These are phyloP conservation scores for Cladosporium sp. DNA, from an alignment of 2,329 filamentous ascomycete species.

Conservation along the genomic window DNA sequence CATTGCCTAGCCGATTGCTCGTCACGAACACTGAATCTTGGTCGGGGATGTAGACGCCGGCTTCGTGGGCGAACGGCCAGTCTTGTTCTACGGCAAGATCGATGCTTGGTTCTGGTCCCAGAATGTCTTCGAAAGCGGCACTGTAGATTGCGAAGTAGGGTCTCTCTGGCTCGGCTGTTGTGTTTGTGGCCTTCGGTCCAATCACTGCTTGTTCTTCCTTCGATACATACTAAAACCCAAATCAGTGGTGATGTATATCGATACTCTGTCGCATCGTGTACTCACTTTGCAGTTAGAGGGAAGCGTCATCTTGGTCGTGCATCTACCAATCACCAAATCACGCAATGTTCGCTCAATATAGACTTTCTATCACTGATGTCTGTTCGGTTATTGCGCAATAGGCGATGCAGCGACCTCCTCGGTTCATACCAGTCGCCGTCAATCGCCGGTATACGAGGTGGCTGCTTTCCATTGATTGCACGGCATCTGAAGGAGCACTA, in stretches of 20 bases:
- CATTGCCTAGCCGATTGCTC: constrained; percentile 36
- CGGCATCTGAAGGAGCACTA: neutral
- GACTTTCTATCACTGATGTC: neutral
- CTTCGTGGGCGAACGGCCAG: constrained; percentile 37
- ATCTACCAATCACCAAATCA: neutral
- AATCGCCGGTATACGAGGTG: constrained; percentile 1
- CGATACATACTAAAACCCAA: neutral
- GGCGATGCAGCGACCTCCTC: neutral
- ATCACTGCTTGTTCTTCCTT: neutral
- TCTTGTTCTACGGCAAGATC: constrained; percentile 26
- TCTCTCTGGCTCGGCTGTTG: constrained; percentile 19
- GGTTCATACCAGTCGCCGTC: neutral
- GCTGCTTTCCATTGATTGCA: neutral
- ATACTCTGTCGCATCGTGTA: neutral
- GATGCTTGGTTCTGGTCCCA: constrained; percentile 28
- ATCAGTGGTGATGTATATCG: neutral
- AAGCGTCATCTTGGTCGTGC: neutral
- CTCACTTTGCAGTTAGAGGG: neutral
- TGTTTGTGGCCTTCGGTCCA: neutral
- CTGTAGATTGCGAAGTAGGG: constrained; percentile 32
- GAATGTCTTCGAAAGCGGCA: constrained; percentile 29
- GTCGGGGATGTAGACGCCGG: constrained; percentile 33
- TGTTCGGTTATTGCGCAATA: neutral
- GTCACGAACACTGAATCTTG: constrained; percentile 45
- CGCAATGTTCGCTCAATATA: neutral